Evolutionary conservation across 805 yeast species (phyloP), one percentile per base, ranked within the genome.

Genomic region (Wickerhamiella dianesei): DNA sequence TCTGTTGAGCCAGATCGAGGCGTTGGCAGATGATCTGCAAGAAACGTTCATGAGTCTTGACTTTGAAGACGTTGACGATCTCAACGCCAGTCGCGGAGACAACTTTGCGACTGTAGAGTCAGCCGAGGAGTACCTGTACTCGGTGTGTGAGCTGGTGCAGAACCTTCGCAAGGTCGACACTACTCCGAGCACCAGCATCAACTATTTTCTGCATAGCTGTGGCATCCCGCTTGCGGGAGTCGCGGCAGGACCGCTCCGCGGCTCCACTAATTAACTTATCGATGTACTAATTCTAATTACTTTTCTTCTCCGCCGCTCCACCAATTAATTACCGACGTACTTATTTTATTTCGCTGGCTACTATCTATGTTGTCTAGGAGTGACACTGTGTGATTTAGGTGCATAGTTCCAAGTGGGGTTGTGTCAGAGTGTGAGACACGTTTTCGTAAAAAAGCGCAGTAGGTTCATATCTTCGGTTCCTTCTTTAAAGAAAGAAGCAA

Each of bases 31-130:
- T 14, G 16, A 20, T 5, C 41, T 39, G 8, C 20, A 39, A n/a
- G 20, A 20, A 14, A 6, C 18, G 16, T 39, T 39, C 25, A 12
- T 39, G n/a, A 18, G 25, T 19, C 41, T 39, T 14, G 25, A 20
- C 25, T 39, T 14, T 19, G 41, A 39, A 39, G 41, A 39, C 14
- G 41, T 20, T 9, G 41, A 39, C 20, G 41, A 39, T 5, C 8
- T 39, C 6, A 18, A 39, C 14, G 19, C 19, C 39, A 36, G 19
- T n/a, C 39, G 14, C 17, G 39, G 19, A 36, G 39, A 36, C 8
- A 36, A 14, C 19, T 36, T n/a, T n/a, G 8, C 39, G 41, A 39
- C 25, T 18, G 18, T 39, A 5, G 41, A 39, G n/a, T 21, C 14
- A 18, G 21, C 25, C 8, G 41, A 39, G 25, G 41, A 18, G 14